Evolutionary conservation across 2,329 filamentous ascomycete genomes (phyloP).

Genomic region (Cryphonectria japonica): DNA sequence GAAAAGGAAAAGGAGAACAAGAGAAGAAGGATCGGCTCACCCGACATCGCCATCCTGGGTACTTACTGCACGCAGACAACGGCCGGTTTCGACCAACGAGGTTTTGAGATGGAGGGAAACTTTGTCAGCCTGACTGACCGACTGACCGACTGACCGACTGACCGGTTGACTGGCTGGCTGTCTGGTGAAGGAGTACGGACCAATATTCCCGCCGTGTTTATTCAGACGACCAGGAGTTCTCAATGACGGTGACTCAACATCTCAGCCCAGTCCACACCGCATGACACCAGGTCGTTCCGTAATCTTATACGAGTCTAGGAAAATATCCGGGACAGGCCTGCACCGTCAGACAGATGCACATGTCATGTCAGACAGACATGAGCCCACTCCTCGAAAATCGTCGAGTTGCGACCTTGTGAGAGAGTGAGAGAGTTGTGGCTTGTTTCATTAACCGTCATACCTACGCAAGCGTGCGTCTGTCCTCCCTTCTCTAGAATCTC

Average conservation of each 20-base stretch:
- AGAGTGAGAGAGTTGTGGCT: neutral
- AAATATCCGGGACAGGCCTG: neutral
- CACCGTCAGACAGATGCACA: neutral
- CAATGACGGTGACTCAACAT: neutral
- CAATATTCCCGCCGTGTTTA: slow-evolving; percentile 1
- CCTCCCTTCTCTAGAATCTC: too few species aligned
- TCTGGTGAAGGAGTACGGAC: neutral
- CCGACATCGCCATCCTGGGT: too few species aligned
- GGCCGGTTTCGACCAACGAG: too few species aligned
- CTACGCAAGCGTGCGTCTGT: neutral
- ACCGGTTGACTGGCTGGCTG: too few species aligned
- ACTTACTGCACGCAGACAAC: too few species aligned
- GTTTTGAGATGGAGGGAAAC: too few species aligned
- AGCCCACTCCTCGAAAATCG: neutral
- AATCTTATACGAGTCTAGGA: neutral
- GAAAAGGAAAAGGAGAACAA: too few species aligned
- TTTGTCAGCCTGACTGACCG: too few species aligned
- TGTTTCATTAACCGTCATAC: slow-evolving; percentile 1
- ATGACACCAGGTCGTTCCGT: neutral
- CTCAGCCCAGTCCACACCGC: neutral
- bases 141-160: too few species aligned
- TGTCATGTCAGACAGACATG: neutral
- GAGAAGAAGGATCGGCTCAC: too few species aligned
- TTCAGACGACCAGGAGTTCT: neutral
- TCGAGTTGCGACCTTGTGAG: neutral